Evolutionary conservation across 1,139 yeast species (phyloP).

Genomic region (Entelexis sorbosivorans): DNA sequence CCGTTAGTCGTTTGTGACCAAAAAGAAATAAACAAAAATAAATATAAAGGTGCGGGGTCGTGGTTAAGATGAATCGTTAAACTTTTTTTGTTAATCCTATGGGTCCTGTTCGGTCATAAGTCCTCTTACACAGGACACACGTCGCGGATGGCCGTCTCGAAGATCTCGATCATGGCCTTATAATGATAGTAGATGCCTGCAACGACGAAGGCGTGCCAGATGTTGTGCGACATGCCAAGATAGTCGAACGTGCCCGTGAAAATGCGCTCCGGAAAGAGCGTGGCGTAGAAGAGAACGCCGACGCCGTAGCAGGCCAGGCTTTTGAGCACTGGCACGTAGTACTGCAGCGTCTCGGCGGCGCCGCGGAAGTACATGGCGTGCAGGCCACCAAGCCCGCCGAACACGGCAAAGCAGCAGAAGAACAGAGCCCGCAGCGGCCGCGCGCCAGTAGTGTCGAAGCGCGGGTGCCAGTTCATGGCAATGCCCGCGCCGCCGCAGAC

Average conservation of each 20-base stretch:
- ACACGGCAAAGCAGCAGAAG: constrained; percentile 64
- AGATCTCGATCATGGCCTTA: constrained; percentile 61
- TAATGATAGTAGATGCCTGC: constrained; percentile 84
- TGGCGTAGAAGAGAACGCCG: constrained; percentile 84
- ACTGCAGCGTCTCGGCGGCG: constrained; percentile 38
- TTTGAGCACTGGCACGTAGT: constrained; percentile 53
- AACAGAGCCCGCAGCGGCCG: constrained; percentile 72
- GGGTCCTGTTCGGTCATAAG: too few species aligned
- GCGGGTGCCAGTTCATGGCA: constrained; percentile 78
- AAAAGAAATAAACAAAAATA: too few species aligned
- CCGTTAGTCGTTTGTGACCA: too few species aligned
- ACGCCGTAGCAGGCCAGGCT: constrained; percentile 61
- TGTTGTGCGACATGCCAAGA: constrained; percentile 86
- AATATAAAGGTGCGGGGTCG: too few species aligned
- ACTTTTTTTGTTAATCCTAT: neutral
- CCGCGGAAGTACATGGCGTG: constrained; percentile 52
- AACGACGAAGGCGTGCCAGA: constrained; percentile 89
- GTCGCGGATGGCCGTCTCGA: constrained; percentile 34
- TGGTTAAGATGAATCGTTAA: too few species aligned
- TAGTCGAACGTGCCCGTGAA: constrained; percentile 43
- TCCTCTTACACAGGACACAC: constrained; percentile 23
- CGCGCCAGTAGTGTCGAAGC: constrained; percentile 78
- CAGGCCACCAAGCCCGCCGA: constrained; percentile 59
- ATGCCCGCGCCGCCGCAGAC: constrained; percentile 64
- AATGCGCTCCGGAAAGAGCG: constrained; percentile 81